Percentiles rank a stretch among this genome's conserved stretches.
Conservation (phyloP, 1,284 basidiomycete species). For the Wolfiporia cocos region DNA sequence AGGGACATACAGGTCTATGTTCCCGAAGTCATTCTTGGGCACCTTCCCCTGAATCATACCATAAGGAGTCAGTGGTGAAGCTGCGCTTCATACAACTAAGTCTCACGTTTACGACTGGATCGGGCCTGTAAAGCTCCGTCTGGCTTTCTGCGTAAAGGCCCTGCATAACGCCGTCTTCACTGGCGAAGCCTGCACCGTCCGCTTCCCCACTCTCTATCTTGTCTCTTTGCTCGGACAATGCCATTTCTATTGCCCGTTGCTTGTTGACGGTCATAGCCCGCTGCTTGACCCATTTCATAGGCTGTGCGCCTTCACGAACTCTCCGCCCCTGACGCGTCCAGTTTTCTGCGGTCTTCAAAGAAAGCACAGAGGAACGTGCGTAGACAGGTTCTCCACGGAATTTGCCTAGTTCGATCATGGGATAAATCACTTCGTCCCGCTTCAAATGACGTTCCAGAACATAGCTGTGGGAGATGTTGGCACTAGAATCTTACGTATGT, state of each 20-base stretch:
- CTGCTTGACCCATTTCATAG: constrained; percentile 89
- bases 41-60: constrained; percentile 69
- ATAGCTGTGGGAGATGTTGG: constrained; percentile 50
- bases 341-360: constrained; percentile 87
- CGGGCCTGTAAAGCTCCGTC: constrained; percentile 78
- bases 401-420: constrained; percentile 81
- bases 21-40: constrained; percentile 95
- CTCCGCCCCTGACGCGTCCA: constrained; percentile 89
- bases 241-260: constrained; percentile 80
- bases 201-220: constrained; percentile 29
- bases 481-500: not conserved
- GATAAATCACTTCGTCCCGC: constrained; percentile 83
- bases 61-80: constrained; percentile 9
- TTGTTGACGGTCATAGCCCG: constrained; percentile 80
- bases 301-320: constrained; percentile 72
- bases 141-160: constrained; percentile 85
- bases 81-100: not conserved
- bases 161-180: constrained; percentile 67
- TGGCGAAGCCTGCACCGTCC: constrained; percentile 29
- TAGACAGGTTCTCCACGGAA: constrained; percentile 96
- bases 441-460: constrained; percentile 87
- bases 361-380: constrained; percentile 75
- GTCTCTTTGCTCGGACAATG: constrained; percentile 33
- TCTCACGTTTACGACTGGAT: constrained; percentile 78
- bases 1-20: constrained; percentile 93